Base-by-base conservation (phyloP, 2,329 filamentous ascomycete species). In the Stemphylium vesicarium region DNA sequence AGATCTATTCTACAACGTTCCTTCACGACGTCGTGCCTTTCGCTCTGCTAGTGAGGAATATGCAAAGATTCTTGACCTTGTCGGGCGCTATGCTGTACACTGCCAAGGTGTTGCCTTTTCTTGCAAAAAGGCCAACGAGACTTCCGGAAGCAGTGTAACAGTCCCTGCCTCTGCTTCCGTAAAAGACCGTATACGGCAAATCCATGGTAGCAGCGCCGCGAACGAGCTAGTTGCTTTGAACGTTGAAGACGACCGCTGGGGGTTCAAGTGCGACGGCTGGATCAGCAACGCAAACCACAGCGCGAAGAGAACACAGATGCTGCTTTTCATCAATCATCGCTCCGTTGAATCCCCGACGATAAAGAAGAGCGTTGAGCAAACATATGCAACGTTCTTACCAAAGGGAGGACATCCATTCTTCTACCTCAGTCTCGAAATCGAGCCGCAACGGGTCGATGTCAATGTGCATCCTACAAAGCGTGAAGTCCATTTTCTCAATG, bases 401-500 rank as follows among this genome's bases (percentile, higher is more conserved):
- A 99, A 98, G 76, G 92, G 91, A 31, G 92, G 92, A 1, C 95
- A 96, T 70, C 95, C 95, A 0, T 99, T 98, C 72, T 82, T 94
- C 53, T 99, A 99, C 70, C 82, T 99, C 22, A 95, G 89, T 70
- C 82, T 99, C 2, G 90, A 96, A 56, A 96, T 99, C 53, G 93
- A 98, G 65, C 94, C 95, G 1, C 86, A 89, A 22, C 84, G 94
- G 48, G 92, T 99, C 4, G 95, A 99, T 74, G 96, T 99, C 70
- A 99, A 99, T 65, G 90, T 99, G 0, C 95, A 99, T 74, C 95
- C 95, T 0, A 99, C 95, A 0, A 99, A 99, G 75, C 84, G 92
- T 45, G 94, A 99, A 72, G 95, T 99, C 16, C 95, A 98, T 69
- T 98, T 99, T 66, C 82, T 99, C 18, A 96, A 98, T 58, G 95